A percentile compares a stretch with the other conserved stretches of the same genome.
Evolutionary conservation across 257 asterid genomes (phyloP).

Genomic region (Nicotiana undulata): DNA sequence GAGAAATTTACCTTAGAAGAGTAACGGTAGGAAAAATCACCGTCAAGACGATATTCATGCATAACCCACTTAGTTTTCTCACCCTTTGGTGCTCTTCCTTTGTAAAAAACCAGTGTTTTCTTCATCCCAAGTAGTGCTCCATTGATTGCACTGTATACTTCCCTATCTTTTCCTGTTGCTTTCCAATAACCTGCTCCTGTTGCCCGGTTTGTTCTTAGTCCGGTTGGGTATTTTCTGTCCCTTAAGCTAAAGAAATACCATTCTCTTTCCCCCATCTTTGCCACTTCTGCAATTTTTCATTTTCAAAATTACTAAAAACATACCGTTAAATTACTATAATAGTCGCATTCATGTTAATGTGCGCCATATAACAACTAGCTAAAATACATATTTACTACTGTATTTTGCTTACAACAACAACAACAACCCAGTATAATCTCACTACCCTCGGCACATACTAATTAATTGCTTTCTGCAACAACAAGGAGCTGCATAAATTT

Average conservation of each 20-base stretch:
- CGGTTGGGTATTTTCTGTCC: constrained; percentile 81
- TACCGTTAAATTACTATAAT: background rate
- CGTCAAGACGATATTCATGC: constrained; percentile 85
- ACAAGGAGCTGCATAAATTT: too few species aligned
- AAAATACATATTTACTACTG: too few species aligned
- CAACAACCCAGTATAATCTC: too few species aligned
- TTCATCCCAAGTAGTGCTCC: constrained; percentile 59
- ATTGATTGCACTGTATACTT: constrained; percentile 30
- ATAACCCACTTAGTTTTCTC: constrained; percentile 88
- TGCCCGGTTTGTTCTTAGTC: constrained; percentile 75
- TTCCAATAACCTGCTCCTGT: constrained; percentile 83
- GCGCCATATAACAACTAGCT: too few species aligned
- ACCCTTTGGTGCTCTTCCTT: constrained; percentile 75
- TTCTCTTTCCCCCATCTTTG: constrained; percentile 78
- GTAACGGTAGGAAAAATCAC: constrained; percentile 62
- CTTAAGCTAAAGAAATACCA: constrained; percentile 82
- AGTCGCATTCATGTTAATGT: background rate
- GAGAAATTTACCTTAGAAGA: constrained; percentile 37
- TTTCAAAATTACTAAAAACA: background rate
- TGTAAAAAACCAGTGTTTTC: constrained; percentile 87
- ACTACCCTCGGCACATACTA: too few species aligned
- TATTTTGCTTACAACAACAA: too few species aligned
- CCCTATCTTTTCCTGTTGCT: constrained; percentile 73
- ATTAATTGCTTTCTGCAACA: too few species aligned
- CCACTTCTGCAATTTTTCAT: constrained; percentile 22